Conservation (phyloP, 2,329 filamentous ascomycete species). For the Karstenula rhodostoma region DNA sequence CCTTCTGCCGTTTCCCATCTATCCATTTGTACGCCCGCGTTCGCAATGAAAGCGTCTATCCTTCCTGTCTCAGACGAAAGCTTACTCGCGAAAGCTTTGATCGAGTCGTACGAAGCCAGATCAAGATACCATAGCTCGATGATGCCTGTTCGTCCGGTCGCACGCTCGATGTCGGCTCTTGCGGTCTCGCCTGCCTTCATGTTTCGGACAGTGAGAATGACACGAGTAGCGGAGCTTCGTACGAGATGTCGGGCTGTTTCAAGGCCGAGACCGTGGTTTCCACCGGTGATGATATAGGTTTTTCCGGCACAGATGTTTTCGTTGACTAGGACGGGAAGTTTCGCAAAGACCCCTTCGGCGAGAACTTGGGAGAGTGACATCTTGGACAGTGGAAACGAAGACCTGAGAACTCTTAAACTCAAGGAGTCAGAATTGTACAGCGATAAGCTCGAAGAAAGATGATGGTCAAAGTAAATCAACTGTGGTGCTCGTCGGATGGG, state of each 20-base stretch:
- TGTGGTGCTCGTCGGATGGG: background rate
- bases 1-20: constrained; percentile 30
- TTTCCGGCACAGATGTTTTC: constrained; percentile 27
- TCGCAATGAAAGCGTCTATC: constrained; percentile 45
- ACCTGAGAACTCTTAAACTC: background rate
- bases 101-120: constrained; percentile 48
- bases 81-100: constrained; percentile 41
- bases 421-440: background rate
- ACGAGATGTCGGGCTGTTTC: constrained; percentile 49
- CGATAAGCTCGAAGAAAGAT: background rate
- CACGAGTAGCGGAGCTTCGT: constrained; percentile 37
- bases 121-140: constrained; percentile 57
- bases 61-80: constrained; percentile 27
- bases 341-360: constrained; percentile 17
- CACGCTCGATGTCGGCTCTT: constrained; percentile 48
- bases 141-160: constrained; percentile 36
- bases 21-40: constrained; percentile 42
- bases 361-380: constrained; percentile 18
- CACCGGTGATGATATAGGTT: constrained; percentile 57
- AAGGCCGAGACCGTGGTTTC: constrained; percentile 51
- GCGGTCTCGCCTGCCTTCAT: constrained; percentile 50
- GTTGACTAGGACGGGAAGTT: constrained; percentile 17
- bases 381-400: background rate
- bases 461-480: background rate
- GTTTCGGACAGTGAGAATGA: constrained; percentile 56